phyloP scores from a whole-genome alignment of 768 basidiomycete genomes.

The Rhizopogon rudus region DNA sequence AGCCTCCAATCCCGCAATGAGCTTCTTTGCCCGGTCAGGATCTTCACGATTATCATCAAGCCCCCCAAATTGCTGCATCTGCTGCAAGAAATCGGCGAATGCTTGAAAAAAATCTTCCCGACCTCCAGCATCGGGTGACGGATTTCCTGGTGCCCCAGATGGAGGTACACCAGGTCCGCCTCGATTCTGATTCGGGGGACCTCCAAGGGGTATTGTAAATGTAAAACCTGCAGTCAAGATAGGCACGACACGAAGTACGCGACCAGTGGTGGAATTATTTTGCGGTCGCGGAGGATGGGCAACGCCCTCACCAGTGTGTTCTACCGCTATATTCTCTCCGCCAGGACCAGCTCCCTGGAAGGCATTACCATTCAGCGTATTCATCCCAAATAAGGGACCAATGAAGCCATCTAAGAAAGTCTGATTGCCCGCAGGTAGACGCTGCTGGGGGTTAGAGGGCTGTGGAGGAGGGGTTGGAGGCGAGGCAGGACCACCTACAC shows the following conservation, averaged over 20 bases:
- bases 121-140: not conserved
- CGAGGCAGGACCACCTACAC: conserved; percentile 31
- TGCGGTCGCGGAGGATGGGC: conserved; percentile 13
- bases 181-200: conserved; percentile 7
- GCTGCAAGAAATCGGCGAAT: conserved; percentile 24
- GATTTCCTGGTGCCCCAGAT: not conserved
- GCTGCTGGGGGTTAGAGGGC: conserved; percentile 18
- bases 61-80: conserved; percentile 14
- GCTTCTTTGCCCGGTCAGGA: conserved; percentile 58
- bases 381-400: conserved; percentile 20
- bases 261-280: conserved; percentile 20
- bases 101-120: conserved; percentile 20
- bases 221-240: conserved; percentile 27
- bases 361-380: conserved; percentile 6
- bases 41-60: conserved; percentile 46
- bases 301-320: conserved; percentile 25
- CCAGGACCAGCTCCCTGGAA: conserved; percentile 1
- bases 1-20: conserved; percentile 59
- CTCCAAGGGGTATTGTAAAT: conserved; percentile 31
- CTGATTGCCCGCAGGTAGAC: conserved; percentile 2
- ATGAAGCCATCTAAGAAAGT: conserved; percentile 14
- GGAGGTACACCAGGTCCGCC: conserved; percentile 5
- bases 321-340: conserved; percentile 12
- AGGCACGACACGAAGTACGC: conserved; percentile 15
- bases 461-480: conserved; percentile 18